Evolutionary conservation across 2,329 filamentous ascomycete species (phyloP).

Genomic region (Paracoccidioides lutzii): DNA sequence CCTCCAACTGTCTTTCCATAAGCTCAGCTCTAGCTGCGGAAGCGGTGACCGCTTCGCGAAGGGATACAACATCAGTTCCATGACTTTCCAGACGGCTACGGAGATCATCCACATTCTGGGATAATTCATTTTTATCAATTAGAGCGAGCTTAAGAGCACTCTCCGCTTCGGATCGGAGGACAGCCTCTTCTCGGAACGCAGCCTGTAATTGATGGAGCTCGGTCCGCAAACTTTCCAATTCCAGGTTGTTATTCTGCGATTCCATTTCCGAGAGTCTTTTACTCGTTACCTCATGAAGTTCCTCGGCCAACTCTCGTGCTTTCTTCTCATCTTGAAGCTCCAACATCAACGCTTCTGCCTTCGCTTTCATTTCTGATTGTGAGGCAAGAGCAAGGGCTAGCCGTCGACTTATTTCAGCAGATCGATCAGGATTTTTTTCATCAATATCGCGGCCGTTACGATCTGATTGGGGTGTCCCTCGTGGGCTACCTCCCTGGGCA

Average conservation of each 20-base stretch:
- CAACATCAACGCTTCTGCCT: constrained; percentile 52
- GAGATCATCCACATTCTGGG: constrained; percentile 53
- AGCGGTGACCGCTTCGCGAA: constrained; percentile 65
- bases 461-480: constrained; percentile 41
- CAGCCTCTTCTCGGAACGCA: constrained; percentile 65
- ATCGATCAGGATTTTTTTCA: constrained; percentile 45
- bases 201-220: constrained; percentile 73
- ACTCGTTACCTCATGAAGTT: constrained; percentile 70
- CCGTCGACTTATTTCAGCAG: constrained; percentile 64
- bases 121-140: constrained; percentile 74
- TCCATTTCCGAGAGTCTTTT: constrained; percentile 75
- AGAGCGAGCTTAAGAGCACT: constrained; percentile 61
- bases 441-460: constrained; percentile 48
- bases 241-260: constrained; percentile 65
- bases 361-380: constrained; percentile 69
- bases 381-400: constrained; percentile 67
- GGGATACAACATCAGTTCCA: constrained; percentile 55
- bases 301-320: constrained; percentile 73
- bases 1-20: constrained; percentile 62
- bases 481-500: constrained; percentile 58
- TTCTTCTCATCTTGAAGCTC: constrained; percentile 73
- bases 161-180: constrained; percentile 63
- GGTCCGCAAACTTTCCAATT: constrained; percentile 72
- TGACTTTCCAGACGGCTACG: constrained; percentile 57
- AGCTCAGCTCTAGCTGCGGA: constrained; percentile 64